Conservation (phyloP, 345 rosid genomes). For the Punica granatum region DNA sequence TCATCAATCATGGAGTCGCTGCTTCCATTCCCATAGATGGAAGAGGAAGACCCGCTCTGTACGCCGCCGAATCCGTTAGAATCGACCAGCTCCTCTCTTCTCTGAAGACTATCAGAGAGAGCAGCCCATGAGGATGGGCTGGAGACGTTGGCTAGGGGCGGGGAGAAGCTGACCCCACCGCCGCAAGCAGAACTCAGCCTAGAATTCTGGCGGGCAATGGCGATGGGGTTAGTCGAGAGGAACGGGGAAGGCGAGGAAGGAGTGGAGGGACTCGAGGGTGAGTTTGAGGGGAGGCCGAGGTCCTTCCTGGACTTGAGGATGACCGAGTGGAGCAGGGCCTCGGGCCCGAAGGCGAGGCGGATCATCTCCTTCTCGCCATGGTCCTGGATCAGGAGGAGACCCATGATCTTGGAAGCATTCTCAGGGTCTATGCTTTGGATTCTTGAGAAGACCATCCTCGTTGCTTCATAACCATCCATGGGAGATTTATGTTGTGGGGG, state of each 20-base stretch:
- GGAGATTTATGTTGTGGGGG: slow-evolving; percentile 4
- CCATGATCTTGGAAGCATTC: slow-evolving; percentile 92
- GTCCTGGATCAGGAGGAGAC: slow-evolving; percentile 80
- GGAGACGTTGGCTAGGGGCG: slow-evolving; percentile 29
- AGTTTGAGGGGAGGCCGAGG: slow-evolving; percentile 40
- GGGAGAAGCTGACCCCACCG: slow-evolving; percentile 20
- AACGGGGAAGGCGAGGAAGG: slow-evolving; percentile 45
- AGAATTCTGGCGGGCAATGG: slow-evolving; percentile 34
- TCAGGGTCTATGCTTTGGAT: slow-evolving; percentile 76
- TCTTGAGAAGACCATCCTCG: slow-evolving; percentile 74
- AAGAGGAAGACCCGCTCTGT: slow-evolving; percentile 34
- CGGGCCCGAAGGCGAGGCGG: slow-evolving; percentile 85
- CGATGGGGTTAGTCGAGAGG: slow-evolving; percentile 21
- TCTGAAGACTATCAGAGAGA: slow-evolving; percentile 26
- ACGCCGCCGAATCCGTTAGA: not conserved
- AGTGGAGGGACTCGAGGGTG: slow-evolving; percentile 40
- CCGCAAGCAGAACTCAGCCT: slow-evolving; percentile 24
- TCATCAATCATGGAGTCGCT: slow-evolving; percentile 32
- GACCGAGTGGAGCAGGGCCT: slow-evolving; percentile 65
- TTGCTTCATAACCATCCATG: slow-evolving; percentile 94
- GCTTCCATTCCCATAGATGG: slow-evolving; percentile 44
- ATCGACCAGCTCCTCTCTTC: slow-evolving; percentile 8
- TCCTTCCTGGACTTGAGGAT: slow-evolving; percentile 63
- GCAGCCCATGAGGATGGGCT: slow-evolving; percentile 39
- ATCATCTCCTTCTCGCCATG: slow-evolving; percentile 96